These are phyloP conservation scores for Hirsutella minnesotensis DNA, from an alignment of 2,329 filamentous ascomycete genomes.

Conservation along the genomic window DNA sequence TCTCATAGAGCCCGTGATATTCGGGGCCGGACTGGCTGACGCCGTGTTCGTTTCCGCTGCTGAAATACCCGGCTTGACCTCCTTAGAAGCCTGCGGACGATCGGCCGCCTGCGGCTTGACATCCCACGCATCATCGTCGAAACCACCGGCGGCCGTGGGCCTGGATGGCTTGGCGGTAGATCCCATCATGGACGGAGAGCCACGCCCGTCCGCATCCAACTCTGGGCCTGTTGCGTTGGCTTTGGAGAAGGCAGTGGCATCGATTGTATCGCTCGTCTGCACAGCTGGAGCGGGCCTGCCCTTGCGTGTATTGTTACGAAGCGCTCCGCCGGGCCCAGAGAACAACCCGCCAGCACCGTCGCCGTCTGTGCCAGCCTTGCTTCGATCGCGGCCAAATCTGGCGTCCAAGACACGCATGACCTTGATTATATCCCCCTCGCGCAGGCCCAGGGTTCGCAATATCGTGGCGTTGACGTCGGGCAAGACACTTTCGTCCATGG, in stretches of 20 bases:
- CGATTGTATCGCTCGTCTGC: slow-evolving; percentile 74
- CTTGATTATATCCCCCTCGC: slow-evolving; percentile 92
- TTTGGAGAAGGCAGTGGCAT: slow-evolving; percentile 73
- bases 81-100: slow-evolving; percentile 10
- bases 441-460: slow-evolving; percentile 78
- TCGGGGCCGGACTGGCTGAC: slow-evolving; percentile 1
- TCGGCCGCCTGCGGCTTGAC: slow-evolving; percentile 55
- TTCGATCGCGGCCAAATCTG: slow-evolving; percentile 55
- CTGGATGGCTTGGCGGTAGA: background rate
- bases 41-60: slow-evolving; percentile 3
- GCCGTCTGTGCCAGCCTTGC: slow-evolving; percentile 43
- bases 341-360: slow-evolving; percentile 63
- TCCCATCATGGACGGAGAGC: background rate
- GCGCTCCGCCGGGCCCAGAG: slow-evolving; percentile 78
- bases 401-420: slow-evolving; percentile 82
- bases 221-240: slow-evolving; percentile 23
- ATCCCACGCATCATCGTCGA: slow-evolving; percentile 97
- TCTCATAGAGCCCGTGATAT: slow-evolving; percentile 47
- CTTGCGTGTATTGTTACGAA: slow-evolving; percentile 92
- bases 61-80: slow-evolving; percentile 14
- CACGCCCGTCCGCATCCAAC: slow-evolving; percentile 10
- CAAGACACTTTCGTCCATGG: slow-evolving; percentile 89
- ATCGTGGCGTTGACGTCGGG: slow-evolving; percentile 78
- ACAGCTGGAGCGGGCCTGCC: slow-evolving; percentile 79
- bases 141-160: slow-evolving; percentile 40